A percentile compares a stretch with the other conserved stretches of the same genome.
phyloP scores from a whole-genome alignment of 805 yeast genomes.

The Saccharomyces paradoxus region DNA sequence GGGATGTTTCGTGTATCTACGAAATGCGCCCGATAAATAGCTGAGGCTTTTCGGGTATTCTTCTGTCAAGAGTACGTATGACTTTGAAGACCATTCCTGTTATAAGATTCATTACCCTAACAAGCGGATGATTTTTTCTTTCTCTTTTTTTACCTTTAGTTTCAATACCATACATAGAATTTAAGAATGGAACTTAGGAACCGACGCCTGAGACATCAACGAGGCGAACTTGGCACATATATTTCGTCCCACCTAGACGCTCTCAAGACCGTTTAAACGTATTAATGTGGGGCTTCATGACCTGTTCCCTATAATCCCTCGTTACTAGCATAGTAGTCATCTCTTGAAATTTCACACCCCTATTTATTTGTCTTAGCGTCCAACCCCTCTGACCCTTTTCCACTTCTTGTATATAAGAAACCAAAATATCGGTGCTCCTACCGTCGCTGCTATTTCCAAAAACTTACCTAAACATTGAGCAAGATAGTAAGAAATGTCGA shows the following conservation, averaged over 20 bases:
- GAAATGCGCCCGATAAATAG: too few relatives aligned
- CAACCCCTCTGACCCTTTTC: background rate
- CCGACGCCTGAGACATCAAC: too few relatives aligned
- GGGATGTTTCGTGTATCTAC: too few relatives aligned
- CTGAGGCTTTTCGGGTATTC: too few relatives aligned
- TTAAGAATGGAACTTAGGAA: too few relatives aligned
- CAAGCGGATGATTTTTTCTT: too few relatives aligned
- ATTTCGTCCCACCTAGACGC: background rate
- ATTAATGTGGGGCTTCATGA: background rate
- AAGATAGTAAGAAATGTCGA: slow-evolving; percentile 14
- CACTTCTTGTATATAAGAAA: background rate
- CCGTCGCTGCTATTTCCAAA: background rate
- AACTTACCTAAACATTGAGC: background rate
- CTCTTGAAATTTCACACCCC: background rate
- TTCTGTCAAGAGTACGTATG: too few relatives aligned
- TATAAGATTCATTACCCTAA: too few relatives aligned
- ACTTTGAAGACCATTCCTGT: too few relatives aligned
- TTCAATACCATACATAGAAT: too few relatives aligned
- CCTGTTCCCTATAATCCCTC: background rate
- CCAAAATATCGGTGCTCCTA: background rate
- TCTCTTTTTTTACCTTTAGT: too few relatives aligned
- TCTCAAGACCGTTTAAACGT: background rate
- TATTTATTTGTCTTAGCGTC: background rate
- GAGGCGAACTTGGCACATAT: too few relatives aligned
- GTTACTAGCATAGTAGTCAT: background rate